phyloP scores from a whole-genome alignment of 805 yeast genomes.

The Spathaspora gorwiae region DNA sequence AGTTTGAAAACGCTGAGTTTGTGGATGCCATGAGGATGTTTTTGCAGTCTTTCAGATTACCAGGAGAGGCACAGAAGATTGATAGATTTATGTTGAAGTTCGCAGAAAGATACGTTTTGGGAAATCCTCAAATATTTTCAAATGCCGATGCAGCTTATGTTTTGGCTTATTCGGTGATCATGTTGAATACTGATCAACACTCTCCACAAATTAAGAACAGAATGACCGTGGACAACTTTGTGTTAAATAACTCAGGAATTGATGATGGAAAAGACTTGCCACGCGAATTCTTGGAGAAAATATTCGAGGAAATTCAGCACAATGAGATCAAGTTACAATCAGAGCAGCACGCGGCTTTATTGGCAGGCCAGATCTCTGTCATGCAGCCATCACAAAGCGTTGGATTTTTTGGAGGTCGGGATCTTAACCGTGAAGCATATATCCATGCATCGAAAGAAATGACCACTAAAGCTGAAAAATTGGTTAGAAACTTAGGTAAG shows the following conservation, averaged over 20 bases:
- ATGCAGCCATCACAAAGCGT: conserved; percentile 35
- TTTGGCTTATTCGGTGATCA: conserved; percentile 82
- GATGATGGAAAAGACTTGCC: conserved; percentile 88
- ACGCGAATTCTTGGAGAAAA: conserved; percentile 59
- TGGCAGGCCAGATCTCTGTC: conserved; percentile 53
- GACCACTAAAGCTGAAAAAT: conserved; percentile 81
- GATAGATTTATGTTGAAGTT: conserved; percentile 96
- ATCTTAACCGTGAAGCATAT: conserved; percentile 74
- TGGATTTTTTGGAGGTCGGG: conserved; percentile 68
- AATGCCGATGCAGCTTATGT: conserved; percentile 94
- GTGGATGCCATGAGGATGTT: conserved; percentile 83
- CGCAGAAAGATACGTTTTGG: conserved; percentile 86
- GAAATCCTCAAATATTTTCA: conserved; percentile 82
- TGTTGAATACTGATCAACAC: conserved; percentile 93
- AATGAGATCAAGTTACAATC: conserved; percentile 89
- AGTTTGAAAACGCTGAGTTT: conserved; percentile 63
- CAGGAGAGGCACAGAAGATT: conserved; percentile 97
- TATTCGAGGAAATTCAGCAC: conserved; percentile 71
- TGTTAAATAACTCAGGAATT: conserved; percentile 84
- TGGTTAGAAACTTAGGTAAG: conserved; percentile 63
- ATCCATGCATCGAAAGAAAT: conserved; percentile 90
- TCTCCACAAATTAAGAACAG: conserved; percentile 78
- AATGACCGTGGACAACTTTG: conserved; percentile 85
- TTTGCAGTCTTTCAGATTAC: conserved; percentile 84
- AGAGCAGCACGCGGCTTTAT: conserved; percentile 88